These are phyloP conservation scores for Quercus variabilis DNA, from an alignment of 306 rosid genomes.

Conservation along the genomic window DNA sequence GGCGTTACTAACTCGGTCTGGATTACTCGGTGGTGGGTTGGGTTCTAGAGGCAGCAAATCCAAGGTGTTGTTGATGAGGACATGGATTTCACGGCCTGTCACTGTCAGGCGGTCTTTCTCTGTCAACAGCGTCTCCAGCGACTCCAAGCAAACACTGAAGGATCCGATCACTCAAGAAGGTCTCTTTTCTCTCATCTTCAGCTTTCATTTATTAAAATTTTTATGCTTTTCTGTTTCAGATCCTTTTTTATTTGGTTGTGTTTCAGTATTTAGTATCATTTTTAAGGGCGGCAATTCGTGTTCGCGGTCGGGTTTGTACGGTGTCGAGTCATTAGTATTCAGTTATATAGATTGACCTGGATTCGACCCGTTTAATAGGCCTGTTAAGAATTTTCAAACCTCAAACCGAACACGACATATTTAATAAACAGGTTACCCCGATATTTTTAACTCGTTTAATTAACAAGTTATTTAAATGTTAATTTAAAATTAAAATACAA, in stretches of 20 bases:
- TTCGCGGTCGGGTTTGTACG: too few species aligned
- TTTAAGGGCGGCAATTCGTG: too few species aligned
- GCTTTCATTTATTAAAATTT: not conserved
- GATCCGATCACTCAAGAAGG: slow-evolving; percentile 56
- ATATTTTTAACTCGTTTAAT: too few species aligned
- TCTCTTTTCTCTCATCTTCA: slow-evolving; percentile 12
- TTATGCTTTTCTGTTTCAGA: not conserved
- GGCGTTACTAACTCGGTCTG: slow-evolving; percentile 30
- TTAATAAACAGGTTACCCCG: too few species aligned
- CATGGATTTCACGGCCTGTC: slow-evolving; percentile 21
- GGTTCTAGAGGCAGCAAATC: slow-evolving; percentile 35
- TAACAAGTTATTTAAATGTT: too few species aligned
- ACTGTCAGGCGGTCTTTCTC: slow-evolving; percentile 32
- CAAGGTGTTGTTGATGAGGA: slow-evolving; percentile 37
- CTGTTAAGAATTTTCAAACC: too few species aligned
- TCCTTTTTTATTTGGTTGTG: not conserved
- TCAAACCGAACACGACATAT: too few species aligned
- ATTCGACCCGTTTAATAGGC: too few species aligned
- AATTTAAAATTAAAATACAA: too few species aligned
- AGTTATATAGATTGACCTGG: too few species aligned
- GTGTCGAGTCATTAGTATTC: too few species aligned
- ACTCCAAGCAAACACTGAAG: slow-evolving; percentile 39
- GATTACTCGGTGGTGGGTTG: slow-evolving; percentile 24
- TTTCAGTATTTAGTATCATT: too few species aligned
- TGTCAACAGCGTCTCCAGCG: slow-evolving; percentile 49